Base-by-base conservation (phyloP, 345 rosid species). In the Arabidopsis arenosa region DNA sequence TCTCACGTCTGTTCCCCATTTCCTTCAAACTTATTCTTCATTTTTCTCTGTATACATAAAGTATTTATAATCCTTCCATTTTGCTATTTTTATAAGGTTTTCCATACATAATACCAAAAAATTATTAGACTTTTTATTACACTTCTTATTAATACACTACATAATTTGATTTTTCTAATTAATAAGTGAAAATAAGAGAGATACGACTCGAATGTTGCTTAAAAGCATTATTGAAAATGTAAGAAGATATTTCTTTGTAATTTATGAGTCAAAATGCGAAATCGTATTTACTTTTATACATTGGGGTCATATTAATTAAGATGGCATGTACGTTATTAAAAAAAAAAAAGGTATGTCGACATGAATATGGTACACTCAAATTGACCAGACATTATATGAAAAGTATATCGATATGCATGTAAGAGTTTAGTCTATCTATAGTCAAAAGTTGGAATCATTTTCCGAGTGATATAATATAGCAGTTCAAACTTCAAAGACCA, bases 1-100 rank as follows among this genome's bases (percentile, higher is more conserved):
- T 52, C 69, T 75, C 63, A 35, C 63, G 37, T 68, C 57, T 37
- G 66, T 18, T 75, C 60, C 56, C 44, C 61, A 48, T 75, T 58
- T 47, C 51, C 32, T 65, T 74, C 54, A 40, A 62, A 63, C 39
- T 33, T n/a, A 18, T 54, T 17, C 39, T 55, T 44, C 55, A 32
- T 14, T 54, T 32, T n/a, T 30, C 4, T 26, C n/a, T 23, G 4
- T 49, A 32, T 14, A 32, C 17, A 32, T 3, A 32, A 56, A 45
- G 5, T 45, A 23, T 5, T 14, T 45, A 45, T n/a, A n/a, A 6
- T 45, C 2, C 8, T 45, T 5, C 51, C 7, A 5, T 45, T 45
- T 45, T 43, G 47, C 13, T 43, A 12, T 28, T 28, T 28, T 4
- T 28, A 28, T 28, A 37, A 37, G 41, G 7, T 37, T 37, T 37